Evolutionary conservation across 2,329 filamentous ascomycete genomes (phyloP).

Genomic region (Trichoderma atrobrunneum): DNA sequence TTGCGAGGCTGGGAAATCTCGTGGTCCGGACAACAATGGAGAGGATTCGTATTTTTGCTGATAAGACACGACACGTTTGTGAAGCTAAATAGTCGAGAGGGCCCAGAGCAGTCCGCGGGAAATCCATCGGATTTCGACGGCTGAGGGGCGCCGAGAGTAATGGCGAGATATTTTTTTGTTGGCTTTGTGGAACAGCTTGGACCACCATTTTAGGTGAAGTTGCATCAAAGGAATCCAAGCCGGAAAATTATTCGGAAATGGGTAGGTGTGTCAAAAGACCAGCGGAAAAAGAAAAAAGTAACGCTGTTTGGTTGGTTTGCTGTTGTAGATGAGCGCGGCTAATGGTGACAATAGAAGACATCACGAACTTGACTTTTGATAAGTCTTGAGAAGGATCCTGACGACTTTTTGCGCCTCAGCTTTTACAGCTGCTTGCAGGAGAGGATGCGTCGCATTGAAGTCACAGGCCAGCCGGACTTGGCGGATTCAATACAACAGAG

Average conservation of each 20-base stretch:
- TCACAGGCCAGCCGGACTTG: neutral
- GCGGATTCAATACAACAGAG: neutral
- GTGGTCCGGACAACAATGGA: neutral
- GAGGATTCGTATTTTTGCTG: neutral
- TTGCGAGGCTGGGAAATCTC: neutral
- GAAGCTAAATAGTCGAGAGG: neutral
- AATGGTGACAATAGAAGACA: neutral
- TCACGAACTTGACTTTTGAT: neutral
- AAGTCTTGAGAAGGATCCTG: neutral
- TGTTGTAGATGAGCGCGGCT: neutral
- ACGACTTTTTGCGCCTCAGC: too few species aligned
- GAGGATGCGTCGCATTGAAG: neutral
- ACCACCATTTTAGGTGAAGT: neutral
- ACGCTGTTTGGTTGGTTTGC: neutral
- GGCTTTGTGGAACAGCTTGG: neutral
- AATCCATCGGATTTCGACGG: neutral
- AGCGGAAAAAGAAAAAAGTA: neutral
- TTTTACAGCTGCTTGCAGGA: neutral
- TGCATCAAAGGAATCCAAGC: neutral
- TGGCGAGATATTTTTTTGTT: neutral
- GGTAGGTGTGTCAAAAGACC: neutral
- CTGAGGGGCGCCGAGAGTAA: neutral
- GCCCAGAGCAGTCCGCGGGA: neutral
- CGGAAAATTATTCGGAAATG: constrained; percentile 3
- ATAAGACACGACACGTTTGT: neutral